Base-by-base conservation (phyloP, 2,329 filamentous ascomycete species). In the Biscogniauxia marginata region DNA sequence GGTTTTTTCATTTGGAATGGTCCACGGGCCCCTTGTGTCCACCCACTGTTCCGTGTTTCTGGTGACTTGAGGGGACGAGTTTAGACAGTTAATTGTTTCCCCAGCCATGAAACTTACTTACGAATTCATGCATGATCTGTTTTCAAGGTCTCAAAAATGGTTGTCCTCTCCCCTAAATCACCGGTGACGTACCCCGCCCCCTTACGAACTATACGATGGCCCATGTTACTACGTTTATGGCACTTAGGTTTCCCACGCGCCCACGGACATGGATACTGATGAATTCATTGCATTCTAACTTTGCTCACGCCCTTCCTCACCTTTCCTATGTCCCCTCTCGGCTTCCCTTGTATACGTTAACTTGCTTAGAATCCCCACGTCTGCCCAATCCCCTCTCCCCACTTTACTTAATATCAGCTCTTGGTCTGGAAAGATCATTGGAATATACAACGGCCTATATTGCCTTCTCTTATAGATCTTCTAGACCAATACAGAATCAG, bases 1-100 rank as follows among this genome's bases (percentile, higher is more conserved):
- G 67, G 66, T 70, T 70, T 70, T 67, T 63, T 65, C 68, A 66
- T 69, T 67, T 70, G 67, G 67, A 67, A 67, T 65, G 67, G 63
- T 64, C 60, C 60, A 61, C 54, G 62, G 63, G 58, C 63, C 58
- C 60, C 56, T 47, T 55, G 53, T 60, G 56, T 57, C 56, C 53
- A 57, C 50, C 62, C 52, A 53, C 46, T 60, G 54, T 57, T 59
- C 55, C 49, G 48, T 58, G 62, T 57, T 57, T 63, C 60, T 59
- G 62, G 63, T 61, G 63, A 67, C 30, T 39, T 57, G 52, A 63
- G 63, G 59, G 62, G 60, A 59, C 53, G 60, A 62, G 65, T 67
- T 62, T 71, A 70, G 68, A 70, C 65, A 65, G 66, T 68, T 70
- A 67, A 69, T 69, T 69, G 58, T 69, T 69, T 57, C 60, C 62